Conservation (phyloP, 768 basidiomycete species). For the Guyanaporus albipodus region DNA sequence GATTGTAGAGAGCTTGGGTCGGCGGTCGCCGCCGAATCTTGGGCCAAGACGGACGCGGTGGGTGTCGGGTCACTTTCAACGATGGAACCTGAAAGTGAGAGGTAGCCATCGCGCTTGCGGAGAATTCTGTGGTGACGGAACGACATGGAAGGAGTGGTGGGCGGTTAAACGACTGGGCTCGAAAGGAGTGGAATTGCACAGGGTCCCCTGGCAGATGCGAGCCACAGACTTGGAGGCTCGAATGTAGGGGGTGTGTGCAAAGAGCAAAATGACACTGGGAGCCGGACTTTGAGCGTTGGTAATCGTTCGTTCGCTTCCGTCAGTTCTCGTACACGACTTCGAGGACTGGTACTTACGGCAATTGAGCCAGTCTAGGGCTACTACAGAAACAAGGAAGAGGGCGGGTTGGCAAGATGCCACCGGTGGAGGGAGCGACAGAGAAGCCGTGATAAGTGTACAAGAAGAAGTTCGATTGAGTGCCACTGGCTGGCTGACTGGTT, state of each 20-base stretch:
- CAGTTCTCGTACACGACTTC: slow-evolving; percentile 4
- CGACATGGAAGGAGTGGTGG: slow-evolving; percentile 15
- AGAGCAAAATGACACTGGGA: slow-evolving; percentile 1
- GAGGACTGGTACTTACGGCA: slow-evolving; percentile 10
- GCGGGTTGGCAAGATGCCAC: slow-evolving; percentile 5
- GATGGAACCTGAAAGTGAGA: slow-evolving; percentile 23
- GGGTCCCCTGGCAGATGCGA: slow-evolving; percentile 23
- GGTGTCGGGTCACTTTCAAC: slow-evolving; percentile 23
- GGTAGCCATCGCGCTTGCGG: slow-evolving; percentile 13
- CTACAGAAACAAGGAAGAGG: not conserved
- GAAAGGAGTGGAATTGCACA: slow-evolving; percentile 17
- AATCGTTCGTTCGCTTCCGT: slow-evolving; percentile 17
- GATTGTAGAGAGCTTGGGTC: not conserved
- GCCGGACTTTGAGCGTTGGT: slow-evolving; percentile 9
- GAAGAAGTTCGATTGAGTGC: too few relatives aligned
- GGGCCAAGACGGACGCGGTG: slow-evolving; percentile 21
- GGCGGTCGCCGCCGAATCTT: slow-evolving; percentile 13
- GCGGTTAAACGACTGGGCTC: slow-evolving; percentile 2
- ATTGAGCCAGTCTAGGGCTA: not conserved
- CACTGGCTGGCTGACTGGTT: too few relatives aligned
- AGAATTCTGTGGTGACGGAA: not conserved
- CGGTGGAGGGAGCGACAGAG: not conserved
- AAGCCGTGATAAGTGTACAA: too few relatives aligned
- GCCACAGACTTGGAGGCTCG: not conserved
- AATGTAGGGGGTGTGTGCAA: not conserved